Conservation (phyloP, 2,329 filamentous ascomycete species). For the Gnomoniopsis smithogilvyi region DNA sequence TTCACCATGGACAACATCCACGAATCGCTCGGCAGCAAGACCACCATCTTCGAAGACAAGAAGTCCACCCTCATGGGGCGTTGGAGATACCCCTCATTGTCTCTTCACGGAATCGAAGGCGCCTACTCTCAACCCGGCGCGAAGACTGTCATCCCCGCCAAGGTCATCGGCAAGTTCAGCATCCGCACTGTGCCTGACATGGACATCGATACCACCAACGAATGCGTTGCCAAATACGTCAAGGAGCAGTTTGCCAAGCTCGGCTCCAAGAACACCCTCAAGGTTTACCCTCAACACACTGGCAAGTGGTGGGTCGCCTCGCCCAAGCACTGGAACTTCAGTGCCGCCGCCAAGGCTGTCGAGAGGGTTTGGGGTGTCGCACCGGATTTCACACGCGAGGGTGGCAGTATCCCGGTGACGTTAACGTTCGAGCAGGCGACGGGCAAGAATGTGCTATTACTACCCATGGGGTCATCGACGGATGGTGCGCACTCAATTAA, state of each 20-base stretch:
- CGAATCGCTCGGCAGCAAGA: slow-evolving; percentile 85
- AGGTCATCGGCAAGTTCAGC: slow-evolving; percentile 97
- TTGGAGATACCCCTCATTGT: slow-evolving; percentile 93
- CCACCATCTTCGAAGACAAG: slow-evolving; percentile 83
- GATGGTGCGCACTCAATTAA: slow-evolving; percentile 98
- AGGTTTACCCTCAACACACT: slow-evolving; percentile 77
- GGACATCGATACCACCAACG: slow-evolving; percentile 87
- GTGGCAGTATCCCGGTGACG: slow-evolving; percentile 95
- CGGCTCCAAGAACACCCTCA: slow-evolving; percentile 86
- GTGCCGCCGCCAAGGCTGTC: slow-evolving; percentile 90
- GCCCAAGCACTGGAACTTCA: slow-evolving; percentile 99
- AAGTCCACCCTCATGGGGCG: slow-evolving; percentile 91
- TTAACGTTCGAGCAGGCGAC: slow-evolving; percentile 97
- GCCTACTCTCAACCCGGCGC: slow-evolving; percentile 90
- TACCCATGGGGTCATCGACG: slow-evolving; percentile 97
- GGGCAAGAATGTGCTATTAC: slow-evolving; percentile 91
- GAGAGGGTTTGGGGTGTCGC: slow-evolving; percentile 90
- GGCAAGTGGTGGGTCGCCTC: slow-evolving; percentile 99
- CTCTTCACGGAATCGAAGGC: slow-evolving; percentile 91
- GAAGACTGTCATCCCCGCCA: slow-evolving; percentile 98
- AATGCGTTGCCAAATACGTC: slow-evolving; percentile 78
- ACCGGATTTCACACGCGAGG: slow-evolving; percentile 94
- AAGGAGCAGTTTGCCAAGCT: slow-evolving; percentile 83
- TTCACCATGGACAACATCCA: slow-evolving; percentile 97
- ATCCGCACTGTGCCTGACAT: slow-evolving; percentile 97